Conservation (phyloP, 2,329 filamentous ascomycete genomes). For the Chalara sp. region DNA sequence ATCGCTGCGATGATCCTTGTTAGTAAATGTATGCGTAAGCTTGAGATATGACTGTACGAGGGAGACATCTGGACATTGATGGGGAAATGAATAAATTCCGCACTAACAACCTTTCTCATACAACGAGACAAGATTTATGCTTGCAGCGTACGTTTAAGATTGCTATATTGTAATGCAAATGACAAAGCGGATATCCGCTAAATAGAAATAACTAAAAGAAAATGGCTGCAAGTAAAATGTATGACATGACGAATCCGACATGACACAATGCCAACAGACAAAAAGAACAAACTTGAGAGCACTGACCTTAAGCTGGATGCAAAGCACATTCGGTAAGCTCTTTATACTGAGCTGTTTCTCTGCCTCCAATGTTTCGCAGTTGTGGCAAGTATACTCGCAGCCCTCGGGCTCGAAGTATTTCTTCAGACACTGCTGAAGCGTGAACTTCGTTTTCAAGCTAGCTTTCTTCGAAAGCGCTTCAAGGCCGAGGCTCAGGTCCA, state of each 20-base stretch:
- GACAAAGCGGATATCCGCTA: too few species aligned
- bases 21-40: too few species aligned
- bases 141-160: too few species aligned
- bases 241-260: too few species aligned
- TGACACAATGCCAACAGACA: neutral
- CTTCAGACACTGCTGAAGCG: slow-evolving; percentile 68
- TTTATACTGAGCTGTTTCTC: slow-evolving; percentile 81
- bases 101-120: too few species aligned
- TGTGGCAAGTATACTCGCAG: slow-evolving; percentile 81
- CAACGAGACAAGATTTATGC: too few species aligned
- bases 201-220: too few species aligned
- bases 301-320: slow-evolving; percentile 82
- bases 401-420: slow-evolving; percentile 84
- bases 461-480: slow-evolving; percentile 65
- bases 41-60: too few species aligned
- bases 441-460: slow-evolving; percentile 42
- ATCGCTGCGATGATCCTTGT: slow-evolving; percentile 38
- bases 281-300: neutral
- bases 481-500: slow-evolving; percentile 85
- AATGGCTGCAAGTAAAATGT: too few species aligned
- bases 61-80: too few species aligned
- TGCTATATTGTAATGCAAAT: too few species aligned
- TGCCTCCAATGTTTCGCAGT: slow-evolving; percentile 72
- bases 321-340: slow-evolving; percentile 78
- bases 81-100: too few species aligned